Evolutionary conservation across 2,329 filamentous ascomycete species (phyloP).

Genomic region (Rhytidhysteron rufulum): DNA sequence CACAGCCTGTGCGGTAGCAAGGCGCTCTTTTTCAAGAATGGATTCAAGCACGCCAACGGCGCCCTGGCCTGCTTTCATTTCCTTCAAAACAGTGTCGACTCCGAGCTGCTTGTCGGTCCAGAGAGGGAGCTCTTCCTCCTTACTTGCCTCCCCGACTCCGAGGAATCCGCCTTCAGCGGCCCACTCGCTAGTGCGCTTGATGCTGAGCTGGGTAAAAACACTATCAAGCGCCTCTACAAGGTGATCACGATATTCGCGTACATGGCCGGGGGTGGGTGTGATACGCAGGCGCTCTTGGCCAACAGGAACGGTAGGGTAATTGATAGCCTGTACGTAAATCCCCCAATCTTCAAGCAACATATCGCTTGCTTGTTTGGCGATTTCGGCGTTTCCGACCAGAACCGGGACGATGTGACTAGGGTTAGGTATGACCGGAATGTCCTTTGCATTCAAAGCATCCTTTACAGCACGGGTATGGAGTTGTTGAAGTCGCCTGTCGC

Average conservation of each 20-base stretch:
- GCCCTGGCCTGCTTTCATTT: constrained; percentile 51
- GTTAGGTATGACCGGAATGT: constrained; percentile 97
- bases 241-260: constrained; percentile 77
- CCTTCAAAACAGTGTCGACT: constrained; percentile 51
- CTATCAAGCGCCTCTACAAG: constrained; percentile 78
- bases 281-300: constrained; percentile 97
- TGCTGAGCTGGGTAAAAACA: constrained; percentile 83
- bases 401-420: constrained; percentile 94
- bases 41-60: constrained; percentile 46
- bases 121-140: constrained; percentile 62
- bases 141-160: constrained; percentile 74
- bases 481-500: constrained; percentile 89
- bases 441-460: constrained; percentile 68
- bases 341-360: constrained; percentile 83
- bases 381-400: constrained; percentile 87
- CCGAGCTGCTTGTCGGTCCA: constrained; percentile 91
- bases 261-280: constrained; percentile 92
- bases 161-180: constrained; percentile 87
- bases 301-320: constrained; percentile 95
- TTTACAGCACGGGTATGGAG: constrained; percentile 95
- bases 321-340: constrained; percentile 98
- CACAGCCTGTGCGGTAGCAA: constrained; percentile 40
- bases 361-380: constrained; percentile 89
- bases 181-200: constrained; percentile 94
- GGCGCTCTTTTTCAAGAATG: constrained; percentile 45